A percentile compares a stretch with the other conserved stretches of the same genome.
phyloP scores from a whole-genome alignment of 164 flowering plant species.

The Nelumbo lutea region DNA sequence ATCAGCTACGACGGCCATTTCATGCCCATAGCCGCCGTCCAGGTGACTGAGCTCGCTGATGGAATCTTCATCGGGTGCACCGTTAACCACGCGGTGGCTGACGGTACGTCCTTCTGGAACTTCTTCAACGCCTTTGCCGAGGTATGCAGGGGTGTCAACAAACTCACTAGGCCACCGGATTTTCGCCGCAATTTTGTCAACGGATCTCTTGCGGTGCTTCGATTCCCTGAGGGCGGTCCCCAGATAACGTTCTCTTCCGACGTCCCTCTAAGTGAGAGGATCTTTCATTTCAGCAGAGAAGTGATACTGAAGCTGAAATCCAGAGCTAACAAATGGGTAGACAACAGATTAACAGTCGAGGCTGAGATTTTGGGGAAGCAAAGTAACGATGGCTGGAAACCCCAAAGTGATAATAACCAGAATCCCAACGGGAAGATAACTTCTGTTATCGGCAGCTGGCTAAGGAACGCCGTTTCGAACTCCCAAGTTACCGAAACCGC shows the following conservation, averaged over 20 bases:
- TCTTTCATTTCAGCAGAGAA: conserved; percentile 64
- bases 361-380: conserved; percentile 41
- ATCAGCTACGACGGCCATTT: conserved; percentile 68
- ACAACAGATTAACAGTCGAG: neutral
- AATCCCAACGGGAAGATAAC: conserved; percentile 26
- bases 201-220: conserved; percentile 60
- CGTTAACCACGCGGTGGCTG: conserved; percentile 73
- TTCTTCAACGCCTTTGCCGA: conserved; percentile 82
- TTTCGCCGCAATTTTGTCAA: conserved; percentile 50
- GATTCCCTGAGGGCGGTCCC: conserved; percentile 59
- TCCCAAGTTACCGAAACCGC: neutral
- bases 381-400: conserved; percentile 37
- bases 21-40: conserved; percentile 61
- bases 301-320: conserved; percentile 50
- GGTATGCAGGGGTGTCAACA: conserved; percentile 30
- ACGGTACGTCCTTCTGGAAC: conserved; percentile 93
- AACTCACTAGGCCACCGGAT: conserved; percentile 44
- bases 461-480: conserved; percentile 7
- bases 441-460: conserved; percentile 12
- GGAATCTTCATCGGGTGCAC: conserved; percentile 71
- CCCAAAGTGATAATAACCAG: conserved; percentile 13
- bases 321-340: conserved; percentile 37
- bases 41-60: conserved; percentile 77
- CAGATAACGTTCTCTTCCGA: conserved; percentile 48
- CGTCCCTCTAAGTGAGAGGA: conserved; percentile 63